phyloP scores from a whole-genome alignment of 2,329 filamentous ascomycete genomes.

The Periconia sp. region DNA sequence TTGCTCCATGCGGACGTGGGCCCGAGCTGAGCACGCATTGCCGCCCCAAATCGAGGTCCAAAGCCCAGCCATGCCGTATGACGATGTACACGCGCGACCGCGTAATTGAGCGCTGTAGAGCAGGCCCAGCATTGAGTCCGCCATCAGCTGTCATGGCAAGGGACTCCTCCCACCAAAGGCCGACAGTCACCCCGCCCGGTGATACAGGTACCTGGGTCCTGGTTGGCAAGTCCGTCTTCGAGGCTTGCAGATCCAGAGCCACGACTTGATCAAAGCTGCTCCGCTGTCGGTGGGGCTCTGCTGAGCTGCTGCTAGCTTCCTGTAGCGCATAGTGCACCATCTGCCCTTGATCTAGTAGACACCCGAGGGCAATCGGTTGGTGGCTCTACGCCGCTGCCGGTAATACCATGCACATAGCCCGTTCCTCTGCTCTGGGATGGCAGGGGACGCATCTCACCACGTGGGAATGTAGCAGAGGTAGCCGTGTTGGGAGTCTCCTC shows the following conservation, averaged over 20 bases:
- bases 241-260: not conserved
- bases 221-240: conserved; percentile 8
- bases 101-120: conserved; percentile 10
- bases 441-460: conserved; percentile 15
- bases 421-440: conserved; percentile 12
- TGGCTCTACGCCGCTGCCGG: conserved; percentile 7
- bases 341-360: conserved; percentile 2
- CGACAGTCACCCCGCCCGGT: conserved; percentile 8
- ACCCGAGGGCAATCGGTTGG: not conserved
- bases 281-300: conserved; percentile 1
- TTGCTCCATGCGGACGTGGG: not conserved
- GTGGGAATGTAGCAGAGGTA: conserved; percentile 12
- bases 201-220: conserved; percentile 11
- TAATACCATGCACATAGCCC: conserved; percentile 7
- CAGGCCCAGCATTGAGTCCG: conserved; percentile 14
- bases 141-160: conserved; percentile 12
- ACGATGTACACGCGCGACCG: conserved; percentile 1
- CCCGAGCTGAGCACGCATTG: not conserved
- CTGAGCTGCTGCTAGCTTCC: conserved; percentile 6
- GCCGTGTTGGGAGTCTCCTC: not conserved
- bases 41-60: conserved; percentile 7
- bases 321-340: conserved; percentile 4
- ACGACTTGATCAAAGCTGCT: not conserved
- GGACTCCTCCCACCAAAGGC: conserved; percentile 4
- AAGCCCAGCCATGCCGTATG: conserved; percentile 1